phyloP scores from a whole-genome alignment of 192 early-diverging fungal genomes.

The Gryganskiella cystojenkinii region DNA sequence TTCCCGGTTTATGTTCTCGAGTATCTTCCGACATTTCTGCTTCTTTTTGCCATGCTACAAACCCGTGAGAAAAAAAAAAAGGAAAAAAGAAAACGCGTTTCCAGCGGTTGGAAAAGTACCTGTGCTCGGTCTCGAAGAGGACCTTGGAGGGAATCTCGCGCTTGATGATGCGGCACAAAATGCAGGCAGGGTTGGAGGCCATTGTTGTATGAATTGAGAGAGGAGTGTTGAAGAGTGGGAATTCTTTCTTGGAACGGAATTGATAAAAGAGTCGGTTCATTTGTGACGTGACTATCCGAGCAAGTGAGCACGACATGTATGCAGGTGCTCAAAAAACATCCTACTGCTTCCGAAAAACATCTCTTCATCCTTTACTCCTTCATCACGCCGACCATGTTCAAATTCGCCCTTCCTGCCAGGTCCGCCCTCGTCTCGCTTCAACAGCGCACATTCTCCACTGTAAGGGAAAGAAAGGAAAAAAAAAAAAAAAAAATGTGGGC shows the following conservation, averaged over 20 bases:
- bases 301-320: too few species aligned
- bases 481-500: too few species aligned
- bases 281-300: background rate
- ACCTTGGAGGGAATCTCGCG: constrained; percentile 89
- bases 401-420: constrained; percentile 7
- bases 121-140: constrained; percentile 83
- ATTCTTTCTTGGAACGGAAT: background rate
- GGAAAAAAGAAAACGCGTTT: background rate
- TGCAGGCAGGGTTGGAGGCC: constrained; percentile 72
- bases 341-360: background rate
- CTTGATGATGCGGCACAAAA: constrained; percentile 93
- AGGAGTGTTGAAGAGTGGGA: constrained; percentile 1
- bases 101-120: constrained; percentile 39
- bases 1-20: too few species aligned
- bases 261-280: background rate
- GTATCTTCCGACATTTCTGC: too few species aligned
- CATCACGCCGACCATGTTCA: constrained; percentile 5
- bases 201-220: constrained; percentile 44
- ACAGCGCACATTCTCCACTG: constrained; percentile 22
- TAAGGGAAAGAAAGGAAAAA: background rate
- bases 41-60: too few species aligned
- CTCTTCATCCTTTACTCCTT: background rate
- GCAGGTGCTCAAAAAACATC: too few species aligned
- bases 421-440: background rate
- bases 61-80: background rate